Evolutionary conservation across 2,329 filamentous ascomycete species (phyloP).

Genomic region (Talaromyces atroroseus): DNA sequence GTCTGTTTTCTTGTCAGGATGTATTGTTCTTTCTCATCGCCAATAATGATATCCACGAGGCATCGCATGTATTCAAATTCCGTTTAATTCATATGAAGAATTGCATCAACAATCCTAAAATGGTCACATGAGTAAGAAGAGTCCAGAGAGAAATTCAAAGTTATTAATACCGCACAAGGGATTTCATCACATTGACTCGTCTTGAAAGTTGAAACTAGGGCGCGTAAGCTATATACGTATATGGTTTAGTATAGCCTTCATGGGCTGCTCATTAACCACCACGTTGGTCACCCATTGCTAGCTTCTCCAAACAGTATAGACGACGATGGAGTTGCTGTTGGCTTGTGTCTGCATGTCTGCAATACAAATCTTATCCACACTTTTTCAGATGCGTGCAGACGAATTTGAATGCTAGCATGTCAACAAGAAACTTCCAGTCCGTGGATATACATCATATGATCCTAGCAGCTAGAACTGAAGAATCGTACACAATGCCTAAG

Average conservation of each 20-base stretch:
- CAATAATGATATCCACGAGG: slow-evolving; percentile 14
- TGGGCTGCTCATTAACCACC: neutral
- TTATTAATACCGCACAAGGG: neutral
- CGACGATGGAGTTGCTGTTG: neutral
- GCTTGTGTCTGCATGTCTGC: neutral
- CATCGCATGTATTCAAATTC: neutral
- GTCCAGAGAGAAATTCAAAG: too few species aligned
- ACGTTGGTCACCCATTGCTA: too few species aligned
- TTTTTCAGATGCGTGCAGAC: neutral
- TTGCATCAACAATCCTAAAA: too few species aligned
- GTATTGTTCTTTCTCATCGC: neutral
- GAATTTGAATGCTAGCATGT: neutral
- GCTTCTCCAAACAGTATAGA: neutral
- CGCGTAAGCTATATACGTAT: neutral
- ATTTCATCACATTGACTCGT: too few species aligned
- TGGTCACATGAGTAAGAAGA: too few species aligned
- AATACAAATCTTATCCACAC: neutral
- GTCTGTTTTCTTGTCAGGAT: neutral
- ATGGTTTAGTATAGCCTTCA: neutral
- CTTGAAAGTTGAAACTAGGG: too few species aligned
- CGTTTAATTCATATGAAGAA: neutral
- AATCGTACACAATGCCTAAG: neutral
- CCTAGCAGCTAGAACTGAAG: neutral
- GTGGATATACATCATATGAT: neutral
- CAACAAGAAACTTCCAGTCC: neutral